A percentile compares a stretch with the other conserved stretches of the same genome.
Conservation (phyloP, 2,329 filamentous ascomycete genomes). For the Parasarocladium wereldwijsianum region DNA sequence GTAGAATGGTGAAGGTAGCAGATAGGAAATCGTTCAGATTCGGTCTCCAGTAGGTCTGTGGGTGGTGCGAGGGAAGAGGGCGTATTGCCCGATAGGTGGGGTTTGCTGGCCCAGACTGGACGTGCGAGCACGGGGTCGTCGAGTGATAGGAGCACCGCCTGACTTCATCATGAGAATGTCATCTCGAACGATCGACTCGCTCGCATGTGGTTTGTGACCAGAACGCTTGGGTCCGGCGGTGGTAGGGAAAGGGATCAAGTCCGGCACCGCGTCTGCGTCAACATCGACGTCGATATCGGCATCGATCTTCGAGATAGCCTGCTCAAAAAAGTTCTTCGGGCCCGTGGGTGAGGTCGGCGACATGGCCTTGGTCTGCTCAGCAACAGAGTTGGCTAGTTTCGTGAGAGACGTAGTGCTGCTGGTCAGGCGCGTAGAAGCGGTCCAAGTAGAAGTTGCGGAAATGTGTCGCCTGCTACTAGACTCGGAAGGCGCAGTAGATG, state of each 20-base stretch:
- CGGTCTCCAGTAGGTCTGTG: constrained; percentile 17
- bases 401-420: constrained; percentile 32
- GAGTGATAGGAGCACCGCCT: constrained; percentile 15
- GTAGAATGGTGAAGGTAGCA: too few relatives aligned
- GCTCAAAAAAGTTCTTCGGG: too few relatives aligned
- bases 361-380: constrained; percentile 16
- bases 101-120: constrained; percentile 28
- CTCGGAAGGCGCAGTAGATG: constrained; percentile 29
- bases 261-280: constrained; percentile 16
- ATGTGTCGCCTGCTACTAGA: constrained; percentile 36
- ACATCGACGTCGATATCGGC: constrained; percentile 1
- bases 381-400: constrained; percentile 17
- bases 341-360: neutral
- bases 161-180: constrained; percentile 14
- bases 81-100: constrained; percentile 31
- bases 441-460: constrained; percentile 37
- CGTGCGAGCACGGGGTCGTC: constrained; percentile 28
- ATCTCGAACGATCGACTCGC: constrained; percentile 20
- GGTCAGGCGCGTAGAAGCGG: constrained; percentile 38
- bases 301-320: constrained; percentile 6
- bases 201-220: constrained; percentile 21
- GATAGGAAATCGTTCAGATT: constrained; percentile 12
- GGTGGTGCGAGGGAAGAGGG: constrained; percentile 26
- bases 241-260: constrained; percentile 16
- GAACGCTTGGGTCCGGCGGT: constrained; percentile 9